Conservation (phyloP, 2,329 filamentous ascomycete species). For the Aspergillus clavatus region DNA sequence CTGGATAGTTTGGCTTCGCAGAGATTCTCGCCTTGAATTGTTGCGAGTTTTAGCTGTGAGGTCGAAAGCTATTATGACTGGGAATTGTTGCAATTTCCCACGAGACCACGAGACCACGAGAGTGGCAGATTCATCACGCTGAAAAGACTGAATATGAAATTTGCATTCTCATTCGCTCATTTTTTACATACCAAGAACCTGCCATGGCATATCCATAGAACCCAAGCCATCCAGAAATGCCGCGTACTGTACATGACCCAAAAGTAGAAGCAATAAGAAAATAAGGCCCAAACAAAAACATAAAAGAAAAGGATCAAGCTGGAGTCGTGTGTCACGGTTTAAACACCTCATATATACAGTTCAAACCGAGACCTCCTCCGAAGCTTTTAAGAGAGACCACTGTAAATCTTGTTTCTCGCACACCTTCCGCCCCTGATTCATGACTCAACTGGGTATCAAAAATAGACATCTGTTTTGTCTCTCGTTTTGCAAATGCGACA, state of each 20-base stretch:
- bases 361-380: not conserved
- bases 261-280: not conserved
- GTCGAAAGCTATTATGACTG: not conserved
- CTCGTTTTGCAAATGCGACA: not conserved
- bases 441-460: not conserved
- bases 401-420: not conserved
- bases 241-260: not conserved
- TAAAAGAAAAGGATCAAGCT: not conserved
- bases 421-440: not conserved
- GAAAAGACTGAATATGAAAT: not conserved
- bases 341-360: not conserved
- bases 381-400: not conserved
- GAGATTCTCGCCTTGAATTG: constrained; percentile 2
- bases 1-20: constrained; percentile 4
- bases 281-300: not conserved
- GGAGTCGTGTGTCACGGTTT: not conserved
- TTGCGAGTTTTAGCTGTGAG: not conserved
- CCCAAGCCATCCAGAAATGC: not conserved
- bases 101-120: not conserved
- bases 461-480: not conserved
- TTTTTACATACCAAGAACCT: not conserved
- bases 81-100: not conserved
- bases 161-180: not conserved
- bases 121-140: too few relatives aligned
- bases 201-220: not conserved